Evolutionary conservation across 2,329 filamentous ascomycete genomes (phyloP), one percentile per base, ranked within the genome.

Genomic region (Plectosphaerella sp.): DNA sequence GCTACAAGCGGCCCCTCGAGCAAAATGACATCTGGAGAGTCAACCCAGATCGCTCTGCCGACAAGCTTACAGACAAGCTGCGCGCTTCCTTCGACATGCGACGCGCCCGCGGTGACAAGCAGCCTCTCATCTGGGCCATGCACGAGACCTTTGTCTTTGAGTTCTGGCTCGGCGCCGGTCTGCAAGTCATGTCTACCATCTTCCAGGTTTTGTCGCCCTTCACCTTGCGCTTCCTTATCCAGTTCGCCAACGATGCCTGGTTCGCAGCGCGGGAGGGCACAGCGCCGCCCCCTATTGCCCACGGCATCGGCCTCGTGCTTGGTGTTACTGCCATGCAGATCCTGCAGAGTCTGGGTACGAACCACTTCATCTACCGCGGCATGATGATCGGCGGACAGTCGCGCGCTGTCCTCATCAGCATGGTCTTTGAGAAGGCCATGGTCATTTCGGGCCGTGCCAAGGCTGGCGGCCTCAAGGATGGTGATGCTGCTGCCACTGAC

Each of bases 371-470:
- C 63, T 97, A 93, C 63, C 84, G 86, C 20, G 91, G 93, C 20
- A 95, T 96, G 88, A 86, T 95, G 72, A 83, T 95, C 39, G 94
- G 93, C 57, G 94, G 91, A 0, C 87, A 97, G 71, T 74, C 83
- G 8, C 82, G 93, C 65, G 91, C 86, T 1, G 87, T 90, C 1
- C 73, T 97, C 43, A 96, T 97, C 59, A 83, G 88, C 20, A 72
- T 91, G 53, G 91, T 97, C 53, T 97, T 96, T 63, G 89, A 94
- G 66, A 97, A 97, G 69, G 85, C 91, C 3, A 91, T 97, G 86
- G 86, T 85, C 48, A 80, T 97, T 15, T 97, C 92, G 0, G 90
- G 87, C 11, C 81, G 92, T 48, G 94, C 94, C 20, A 94, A 87
- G 68, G 91, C 93, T 11, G 93, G 92, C 42, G 91, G 89, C 24